These are phyloP conservation scores for Parastagonospora nodorum DNA, from an alignment of 2,329 filamentous ascomycete species.

Conservation along the genomic window DNA sequence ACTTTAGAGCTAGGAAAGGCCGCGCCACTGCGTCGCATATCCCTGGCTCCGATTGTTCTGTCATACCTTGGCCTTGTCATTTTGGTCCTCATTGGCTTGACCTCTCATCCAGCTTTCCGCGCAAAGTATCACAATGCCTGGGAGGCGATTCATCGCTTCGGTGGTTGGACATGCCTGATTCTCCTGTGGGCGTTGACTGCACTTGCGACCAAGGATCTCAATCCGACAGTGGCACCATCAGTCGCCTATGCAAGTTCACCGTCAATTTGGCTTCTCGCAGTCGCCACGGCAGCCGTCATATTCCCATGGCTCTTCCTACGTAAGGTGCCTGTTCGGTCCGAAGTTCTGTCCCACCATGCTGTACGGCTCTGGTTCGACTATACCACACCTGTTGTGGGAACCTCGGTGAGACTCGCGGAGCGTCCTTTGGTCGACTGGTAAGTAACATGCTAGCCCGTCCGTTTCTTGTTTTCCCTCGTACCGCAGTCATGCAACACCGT, in stretches of 20 bases:
- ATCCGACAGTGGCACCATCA: slow-evolving; percentile 16
- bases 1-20: slow-evolving; percentile 39
- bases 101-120: slow-evolving; percentile 40
- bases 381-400: slow-evolving; percentile 38
- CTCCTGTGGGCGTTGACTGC: slow-evolving; percentile 43
- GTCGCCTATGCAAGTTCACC: slow-evolving; percentile 32
- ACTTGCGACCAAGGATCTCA: slow-evolving; percentile 32
- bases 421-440: slow-evolving; percentile 40
- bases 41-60: slow-evolving; percentile 27
- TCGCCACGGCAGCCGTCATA: slow-evolving; percentile 69
- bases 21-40: slow-evolving; percentile 18
- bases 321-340: slow-evolving; percentile 68
- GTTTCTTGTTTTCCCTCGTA: too few relatives aligned
- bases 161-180: slow-evolving; percentile 44
- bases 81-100: slow-evolving; percentile 34
- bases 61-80: slow-evolving; percentile 38
- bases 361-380: slow-evolving; percentile 65
- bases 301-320: slow-evolving; percentile 77
- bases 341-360: slow-evolving; percentile 75
- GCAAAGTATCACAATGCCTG: slow-evolving; percentile 41
- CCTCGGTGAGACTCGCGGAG: slow-evolving; percentile 38
- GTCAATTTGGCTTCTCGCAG: slow-evolving; percentile 70
- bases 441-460: neutral
- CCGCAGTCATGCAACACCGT: too few relatives aligned
- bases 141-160: slow-evolving; percentile 45